phyloP scores from a whole-genome alignment of 2,329 filamentous ascomycete species.

The Macrophomina tecta region DNA sequence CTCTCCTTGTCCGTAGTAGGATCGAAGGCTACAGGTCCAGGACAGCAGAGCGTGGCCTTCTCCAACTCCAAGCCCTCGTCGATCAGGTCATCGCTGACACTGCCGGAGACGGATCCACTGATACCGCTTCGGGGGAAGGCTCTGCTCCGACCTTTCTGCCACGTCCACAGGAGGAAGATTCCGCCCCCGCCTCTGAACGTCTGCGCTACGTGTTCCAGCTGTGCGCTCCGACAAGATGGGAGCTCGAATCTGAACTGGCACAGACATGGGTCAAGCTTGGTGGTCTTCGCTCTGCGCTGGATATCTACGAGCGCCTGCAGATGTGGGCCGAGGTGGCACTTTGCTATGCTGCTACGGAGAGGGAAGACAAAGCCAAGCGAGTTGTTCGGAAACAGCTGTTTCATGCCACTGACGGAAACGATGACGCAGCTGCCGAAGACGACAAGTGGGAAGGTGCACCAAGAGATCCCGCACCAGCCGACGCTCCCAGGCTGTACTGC shows the following conservation, averaged over 20 bases:
- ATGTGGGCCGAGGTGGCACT: constrained; percentile 96
- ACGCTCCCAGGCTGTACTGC: constrained; percentile 88
- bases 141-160: constrained; percentile 81
- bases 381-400: constrained; percentile 82
- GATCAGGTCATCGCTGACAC: constrained; percentile 95
- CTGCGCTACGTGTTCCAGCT: constrained; percentile 85
- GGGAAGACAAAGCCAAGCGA: constrained; percentile 80
- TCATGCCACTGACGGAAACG: constrained; percentile 60
- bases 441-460: constrained; percentile 71
- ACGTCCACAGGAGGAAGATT: constrained; percentile 74
- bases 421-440: constrained; percentile 51
- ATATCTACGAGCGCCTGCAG: constrained; percentile 91
- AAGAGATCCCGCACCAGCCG: constrained; percentile 72
- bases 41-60: constrained; percentile 84
- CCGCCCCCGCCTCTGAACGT: constrained; percentile 76
- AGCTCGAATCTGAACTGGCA: constrained; percentile 90
- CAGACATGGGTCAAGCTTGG: constrained; percentile 90
- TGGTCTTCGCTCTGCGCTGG: constrained; percentile 85
- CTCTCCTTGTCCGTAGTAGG: constrained; percentile 83
- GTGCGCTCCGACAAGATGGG: constrained; percentile 86
- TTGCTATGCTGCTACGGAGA: constrained; percentile 79
- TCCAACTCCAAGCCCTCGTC: constrained; percentile 93
- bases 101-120: constrained; percentile 42
- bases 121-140: constrained; percentile 34
- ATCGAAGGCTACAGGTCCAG: constrained; percentile 88